These are phyloP conservation scores for Udeniomyces megalosporus DNA, from an alignment of 768 basidiomycete species.

Conservation along the genomic window DNA sequence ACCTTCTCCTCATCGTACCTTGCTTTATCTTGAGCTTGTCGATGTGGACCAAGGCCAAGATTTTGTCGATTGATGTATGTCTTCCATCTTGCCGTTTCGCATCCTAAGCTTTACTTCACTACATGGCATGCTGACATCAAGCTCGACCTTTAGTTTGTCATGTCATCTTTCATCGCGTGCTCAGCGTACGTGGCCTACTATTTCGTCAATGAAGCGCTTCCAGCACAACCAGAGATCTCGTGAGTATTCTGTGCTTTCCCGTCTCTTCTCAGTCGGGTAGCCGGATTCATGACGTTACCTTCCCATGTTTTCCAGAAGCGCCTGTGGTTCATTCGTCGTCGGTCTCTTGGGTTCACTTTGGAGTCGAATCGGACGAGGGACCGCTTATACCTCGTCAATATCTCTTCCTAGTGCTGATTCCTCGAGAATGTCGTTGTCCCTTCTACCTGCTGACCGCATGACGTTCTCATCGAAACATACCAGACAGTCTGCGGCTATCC, in stretches of 20 bases:
- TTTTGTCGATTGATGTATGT: background rate
- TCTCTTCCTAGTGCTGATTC: background rate
- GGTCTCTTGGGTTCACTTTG: slow-evolving; percentile 3
- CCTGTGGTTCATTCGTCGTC: slow-evolving; percentile 5
- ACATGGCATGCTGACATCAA: background rate
- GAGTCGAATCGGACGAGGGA: slow-evolving; percentile 8
- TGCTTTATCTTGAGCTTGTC: slow-evolving; percentile 3
- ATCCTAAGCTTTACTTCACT: background rate
- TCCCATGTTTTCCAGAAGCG: background rate
- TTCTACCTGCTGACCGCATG: background rate
- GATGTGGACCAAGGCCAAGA: slow-evolving; percentile 12
- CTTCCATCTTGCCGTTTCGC: background rate
- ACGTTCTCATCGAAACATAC: too few species aligned
- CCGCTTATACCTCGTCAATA: slow-evolving; percentile 9
- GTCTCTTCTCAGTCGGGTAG: too few species aligned
- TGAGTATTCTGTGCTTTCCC: too few species aligned
- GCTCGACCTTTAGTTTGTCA: background rate
- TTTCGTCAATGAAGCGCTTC: background rate
- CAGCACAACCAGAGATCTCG: background rate
- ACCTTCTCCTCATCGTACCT: slow-evolving; percentile 8
- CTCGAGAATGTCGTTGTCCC: background rate
- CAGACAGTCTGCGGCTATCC: slow-evolving; percentile 7
- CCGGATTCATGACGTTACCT: too few species aligned
- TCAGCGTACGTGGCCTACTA: background rate
- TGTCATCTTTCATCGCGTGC: background rate